Evolutionary conservation across 768 basidiomycete genomes (phyloP), one percentile per base, ranked within the genome.

Genomic region (Tricholomella constricta): DNA sequence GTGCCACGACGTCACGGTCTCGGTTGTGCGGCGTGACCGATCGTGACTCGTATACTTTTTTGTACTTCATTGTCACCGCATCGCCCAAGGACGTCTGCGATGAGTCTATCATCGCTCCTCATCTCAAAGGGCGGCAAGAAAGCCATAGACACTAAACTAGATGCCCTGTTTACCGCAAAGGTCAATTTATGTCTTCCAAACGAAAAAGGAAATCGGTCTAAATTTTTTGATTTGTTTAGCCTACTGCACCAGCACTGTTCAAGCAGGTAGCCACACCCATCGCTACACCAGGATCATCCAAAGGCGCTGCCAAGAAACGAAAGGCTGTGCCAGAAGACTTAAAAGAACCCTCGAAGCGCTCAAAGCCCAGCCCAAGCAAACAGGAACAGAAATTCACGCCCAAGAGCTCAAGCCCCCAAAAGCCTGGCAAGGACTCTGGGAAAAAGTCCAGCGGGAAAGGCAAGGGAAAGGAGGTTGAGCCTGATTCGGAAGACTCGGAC

Each of bases 51-150:
- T 40, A 11, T 22, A 49, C 48, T 49, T 49, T 49, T 49, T 17
- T 49, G 27, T 49, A 25, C 37, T 35, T 26, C 12, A 41, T 20
- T n/a, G 19, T 3, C n/a, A 7, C 19, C 45, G 4, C 32, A 29
- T 32, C 14, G 31, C 31, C 14, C 31, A 10, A 32, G 10, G 31
- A 31, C 41, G 19, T 8, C 34, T 9, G 37, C 15, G 48, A 85
- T 86, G 83, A 82, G 79, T 63, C 77, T 86, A 20, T 72, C 83
- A 17, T 78, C 81, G 1, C 66, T 86, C 41, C 74, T 87, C 0
- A 65, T 85, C 15, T 69, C 75, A 27, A 66, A 68, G 10, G 74
- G 69, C 43, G 68, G 65, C 6, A 73, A 72, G 44, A 65, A 64
- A 6, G 47, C 48, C 1, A 70, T 85, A 29, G 88, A 89, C 61